These are phyloP conservation scores for Paracamarosporium sp. DNA, from an alignment of 2,329 filamentous ascomycete species.

Conservation along the genomic window DNA sequence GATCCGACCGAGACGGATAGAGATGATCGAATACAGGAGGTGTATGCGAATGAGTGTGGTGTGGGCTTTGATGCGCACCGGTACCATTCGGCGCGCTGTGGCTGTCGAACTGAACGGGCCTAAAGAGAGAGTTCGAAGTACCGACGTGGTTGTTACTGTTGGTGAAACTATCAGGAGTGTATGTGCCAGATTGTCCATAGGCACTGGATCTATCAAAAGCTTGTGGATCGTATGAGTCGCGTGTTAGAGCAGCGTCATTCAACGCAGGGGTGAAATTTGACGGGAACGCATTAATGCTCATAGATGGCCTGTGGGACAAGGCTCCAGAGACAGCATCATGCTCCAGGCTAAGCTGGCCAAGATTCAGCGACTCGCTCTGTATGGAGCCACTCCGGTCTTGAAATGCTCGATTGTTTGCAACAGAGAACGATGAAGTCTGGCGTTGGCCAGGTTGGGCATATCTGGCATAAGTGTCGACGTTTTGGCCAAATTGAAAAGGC, in stretches of 20 bases:
- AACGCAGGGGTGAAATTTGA: slow-evolving; percentile 27
- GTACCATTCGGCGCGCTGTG: slow-evolving; percentile 53
- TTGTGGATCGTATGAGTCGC: slow-evolving; percentile 36
- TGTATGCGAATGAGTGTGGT: slow-evolving; percentile 55
- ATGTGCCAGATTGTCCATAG: slow-evolving; percentile 32
- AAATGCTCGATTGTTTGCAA: slow-evolving; percentile 49
- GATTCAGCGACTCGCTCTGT: slow-evolving; percentile 46
- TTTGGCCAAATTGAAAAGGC: slow-evolving; percentile 41
- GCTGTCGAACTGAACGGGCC: slow-evolving; percentile 33
- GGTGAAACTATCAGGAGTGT: slow-evolving; percentile 44
- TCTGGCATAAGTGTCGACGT: slow-evolving; percentile 34
- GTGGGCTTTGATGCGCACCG: slow-evolving; percentile 53
- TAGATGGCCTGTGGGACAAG: slow-evolving; percentile 39
- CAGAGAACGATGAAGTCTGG: slow-evolving; percentile 58
- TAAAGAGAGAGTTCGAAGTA: slow-evolving; percentile 48
- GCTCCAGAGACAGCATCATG: slow-evolving; percentile 42
- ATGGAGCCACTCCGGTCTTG: slow-evolving; percentile 48
- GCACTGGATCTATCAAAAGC: slow-evolving; percentile 21
- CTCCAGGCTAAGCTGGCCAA: slow-evolving; percentile 43
- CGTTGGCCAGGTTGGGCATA: slow-evolving; percentile 47
- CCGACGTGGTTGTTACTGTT: slow-evolving; percentile 28
- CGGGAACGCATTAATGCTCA: slow-evolving; percentile 36
- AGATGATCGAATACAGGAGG: slow-evolving; percentile 53
- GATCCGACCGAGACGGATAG: slow-evolving; percentile 51
- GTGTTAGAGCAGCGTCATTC: slow-evolving; percentile 29